These are phyloP conservation scores for Ceratocystis variospora DNA, from an alignment of 2,329 filamentous ascomycete genomes.

Conservation along the genomic window DNA sequence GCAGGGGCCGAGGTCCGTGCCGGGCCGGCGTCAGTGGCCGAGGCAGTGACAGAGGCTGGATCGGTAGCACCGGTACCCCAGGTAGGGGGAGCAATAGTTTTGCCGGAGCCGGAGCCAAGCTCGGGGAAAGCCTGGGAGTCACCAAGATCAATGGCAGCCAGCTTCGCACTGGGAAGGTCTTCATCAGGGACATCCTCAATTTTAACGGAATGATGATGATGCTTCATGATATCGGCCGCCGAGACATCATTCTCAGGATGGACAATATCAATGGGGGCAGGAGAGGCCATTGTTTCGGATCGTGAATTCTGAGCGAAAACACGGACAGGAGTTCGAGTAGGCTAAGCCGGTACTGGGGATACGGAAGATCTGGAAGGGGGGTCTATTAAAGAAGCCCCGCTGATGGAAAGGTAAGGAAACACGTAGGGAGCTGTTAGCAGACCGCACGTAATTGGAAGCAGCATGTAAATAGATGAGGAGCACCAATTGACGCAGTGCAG, in stretches of 20 bases:
- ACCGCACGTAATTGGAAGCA: too few species aligned
- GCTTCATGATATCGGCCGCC: constrained; percentile 33
- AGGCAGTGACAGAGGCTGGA: constrained; percentile 8
- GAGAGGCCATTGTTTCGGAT: constrained; percentile 38
- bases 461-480: too few species aligned
- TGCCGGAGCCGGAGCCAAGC: constrained; percentile 17
- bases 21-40: constrained; percentile 6
- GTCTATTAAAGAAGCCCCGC: constrained; percentile 15
- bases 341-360: constrained; percentile 16
- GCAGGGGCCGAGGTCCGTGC: constrained; percentile 4
- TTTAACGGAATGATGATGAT: constrained; percentile 37
- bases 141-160: constrained; percentile 53
- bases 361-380: constrained; percentile 11
- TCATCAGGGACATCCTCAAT: constrained; percentile 57
- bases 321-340: constrained; percentile 17
- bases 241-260: constrained; percentile 30
- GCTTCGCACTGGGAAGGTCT: constrained; percentile 36
- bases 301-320: constrained; percentile 18
- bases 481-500: too few species aligned
- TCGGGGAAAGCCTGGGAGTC: constrained; percentile 92
- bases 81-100: constrained; percentile 13
- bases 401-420: not conserved
- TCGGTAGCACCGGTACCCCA: constrained; percentile 13
- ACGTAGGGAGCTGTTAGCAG: too few species aligned
- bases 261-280: constrained; percentile 62